Evolutionary conservation across 2,329 filamentous ascomycete genomes (phyloP), one percentile per base, ranked within the genome.

Genomic region (Pseudocercospora pini-densiflorae): DNA sequence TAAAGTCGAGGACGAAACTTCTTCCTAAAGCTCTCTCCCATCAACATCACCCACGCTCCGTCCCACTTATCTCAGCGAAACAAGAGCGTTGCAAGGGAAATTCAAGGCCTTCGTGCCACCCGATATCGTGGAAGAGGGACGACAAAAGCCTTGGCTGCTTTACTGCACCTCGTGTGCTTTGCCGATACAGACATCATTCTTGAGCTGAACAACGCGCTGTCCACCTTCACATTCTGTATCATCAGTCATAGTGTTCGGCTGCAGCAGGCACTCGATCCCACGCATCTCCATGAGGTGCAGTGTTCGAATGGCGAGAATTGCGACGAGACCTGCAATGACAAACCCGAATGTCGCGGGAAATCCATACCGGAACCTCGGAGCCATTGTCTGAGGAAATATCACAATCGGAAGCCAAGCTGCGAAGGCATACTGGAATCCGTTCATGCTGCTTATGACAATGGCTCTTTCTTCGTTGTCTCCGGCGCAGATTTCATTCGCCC

Each of bases 341-440:
- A 65, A 59, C 2, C 63, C 63, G 24, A 65, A 65, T 14, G 63
- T 65, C 29, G 57, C 47, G 29, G 58, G 57, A 24, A 61, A 65
- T n/a, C 63, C 58, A 55, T 61, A 65, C 33, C 63, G 63, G 21
- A 65, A 65, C 8, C 27, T 14, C 1, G 63, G 63, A 2, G 63
- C 63, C 63, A 65, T 65, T 1, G 63, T 65, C 24, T 65, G 63
- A n/a, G 63, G 63, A 24, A 65, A 65, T 23, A 61, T 65, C 16
- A 65, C 57, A 12, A 65, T 61, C 1, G 89, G 89, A 43, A 91
- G 74, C 89, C 89, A 91, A 0, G 88, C 87, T 73, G 90, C 88
- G 27, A 91, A 76, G 0, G 90, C 87, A 67, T 90, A 90, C 0
- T 88, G 88, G 79, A 91, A 85, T 74, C 89, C 85, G 64, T 91